Evolutionary conservation across 352 stramenopile genomes (phyloP), one percentile per base, ranked within the genome.

Genomic region (Globisporangium perplexum): DNA sequence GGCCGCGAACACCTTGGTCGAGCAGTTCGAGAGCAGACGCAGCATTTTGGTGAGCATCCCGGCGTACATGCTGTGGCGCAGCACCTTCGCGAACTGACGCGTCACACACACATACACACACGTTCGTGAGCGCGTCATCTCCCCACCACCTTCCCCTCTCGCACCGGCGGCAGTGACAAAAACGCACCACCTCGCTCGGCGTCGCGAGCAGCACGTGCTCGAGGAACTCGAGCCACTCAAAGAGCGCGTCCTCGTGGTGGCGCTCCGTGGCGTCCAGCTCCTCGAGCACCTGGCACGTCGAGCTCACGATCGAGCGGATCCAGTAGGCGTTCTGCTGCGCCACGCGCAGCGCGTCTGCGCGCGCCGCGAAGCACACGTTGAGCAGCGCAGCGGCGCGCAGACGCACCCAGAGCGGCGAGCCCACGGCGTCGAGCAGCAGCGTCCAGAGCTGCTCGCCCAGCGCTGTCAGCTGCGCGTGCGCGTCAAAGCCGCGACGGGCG

Each of bases 301-400:
- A 86, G 69, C 77, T 87, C 56, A 87, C 73, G 28, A 90, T 66
- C 12, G 80, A 81, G 14, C 80, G 80, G 50, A 87, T 53, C 64
- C 79, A 76, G 60, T 78, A 64, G 22, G 65, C 63, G 30, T 60
- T 54, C 11, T 61, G 36, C 18, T 30, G 50, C 20, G 68, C 50
- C 18, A 64, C 63, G 36, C 59, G 55, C 30, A 70, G 42, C 20
- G 65, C 63, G 20, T 66, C 60, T 10, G 50, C 57, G 14, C 47
- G 65, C 35, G 66, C 43, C 17, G 62, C n/a, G 50, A 72, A 86
- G 53, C 65, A 86, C 0, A 71, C 70, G 49, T 62, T 69, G 15
- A 90, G 69, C 47, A 90, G 62, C 44, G 77, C 75, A 0, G 74
- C 77, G 0, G 77, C 80, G 22, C 71, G 75, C 38, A 90, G 62